These are phyloP conservation scores for Ilyonectria mors-panacis DNA, from an alignment of 2,329 filamentous ascomycete genomes.

Conservation along the genomic window DNA sequence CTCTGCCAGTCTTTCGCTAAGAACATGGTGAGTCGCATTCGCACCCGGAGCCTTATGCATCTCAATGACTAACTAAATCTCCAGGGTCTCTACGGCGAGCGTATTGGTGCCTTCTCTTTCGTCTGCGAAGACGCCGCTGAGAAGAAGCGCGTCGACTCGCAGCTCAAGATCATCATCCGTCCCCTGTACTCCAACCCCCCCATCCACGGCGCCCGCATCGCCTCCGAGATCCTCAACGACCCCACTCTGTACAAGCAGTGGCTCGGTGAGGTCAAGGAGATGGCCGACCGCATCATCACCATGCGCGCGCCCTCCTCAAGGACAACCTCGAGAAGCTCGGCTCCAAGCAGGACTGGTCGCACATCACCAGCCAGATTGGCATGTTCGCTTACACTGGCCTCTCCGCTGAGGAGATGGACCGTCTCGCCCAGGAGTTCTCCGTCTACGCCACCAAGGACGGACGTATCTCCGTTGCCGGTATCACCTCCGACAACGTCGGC, in stretches of 20 bases:
- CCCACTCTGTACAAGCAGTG: slow-evolving; percentile 90
- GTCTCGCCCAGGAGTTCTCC: slow-evolving; percentile 93
- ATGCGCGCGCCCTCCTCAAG: slow-evolving; percentile 97
- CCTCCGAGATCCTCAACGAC: slow-evolving; percentile 91
- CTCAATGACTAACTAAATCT: slow-evolving; percentile 24
- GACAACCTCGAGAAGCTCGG: slow-evolving; percentile 95
- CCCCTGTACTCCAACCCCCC: slow-evolving; percentile 99
- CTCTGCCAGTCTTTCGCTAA: slow-evolving; percentile 97
- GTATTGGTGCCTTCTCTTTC: slow-evolving; percentile 96
- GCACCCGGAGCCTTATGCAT: not conserved
- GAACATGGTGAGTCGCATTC: slow-evolving; percentile 83
- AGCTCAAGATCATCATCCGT: slow-evolving; percentile 98
- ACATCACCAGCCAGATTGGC: slow-evolving; percentile 98
- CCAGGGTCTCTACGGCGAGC: slow-evolving; percentile 96
- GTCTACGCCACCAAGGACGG: slow-evolving; percentile 97
- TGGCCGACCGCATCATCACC: slow-evolving; percentile 99
- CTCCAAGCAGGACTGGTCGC: slow-evolving; percentile 97
- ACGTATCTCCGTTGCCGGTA: slow-evolving; percentile 88
- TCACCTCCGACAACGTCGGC: slow-evolving; percentile 84
- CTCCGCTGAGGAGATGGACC: slow-evolving; percentile 91
- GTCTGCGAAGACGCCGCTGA: slow-evolving; percentile 88
- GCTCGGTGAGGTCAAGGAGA: slow-evolving; percentile 96
- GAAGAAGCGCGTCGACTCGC: slow-evolving; percentile 95
- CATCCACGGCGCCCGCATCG: slow-evolving; percentile 95
- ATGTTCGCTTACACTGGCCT: slow-evolving; percentile 99